phyloP scores from a whole-genome alignment of 371 early-diverging fungal genomes.

The Rhizoclosmatium hyalinum region DNA sequence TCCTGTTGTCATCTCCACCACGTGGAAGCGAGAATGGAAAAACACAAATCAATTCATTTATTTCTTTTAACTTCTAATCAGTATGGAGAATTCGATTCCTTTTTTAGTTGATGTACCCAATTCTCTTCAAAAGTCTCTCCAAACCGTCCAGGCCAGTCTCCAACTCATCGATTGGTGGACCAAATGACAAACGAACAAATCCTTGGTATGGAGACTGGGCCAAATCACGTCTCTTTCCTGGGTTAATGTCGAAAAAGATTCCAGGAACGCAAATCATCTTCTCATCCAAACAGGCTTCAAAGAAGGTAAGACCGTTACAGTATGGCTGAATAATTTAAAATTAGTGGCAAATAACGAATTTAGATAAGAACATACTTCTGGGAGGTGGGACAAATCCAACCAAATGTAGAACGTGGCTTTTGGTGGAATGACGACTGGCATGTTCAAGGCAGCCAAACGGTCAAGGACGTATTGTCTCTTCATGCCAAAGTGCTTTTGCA shows the following conservation, averaged over 20 bases:
- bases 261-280: slow-evolving; percentile 61
- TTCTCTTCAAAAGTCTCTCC: slow-evolving; percentile 39
- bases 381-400: slow-evolving; percentile 50
- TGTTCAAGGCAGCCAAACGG: slow-evolving; percentile 48
- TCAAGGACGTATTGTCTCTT: slow-evolving; percentile 56
- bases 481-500: slow-evolving; percentile 53
- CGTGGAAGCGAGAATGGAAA: no score
- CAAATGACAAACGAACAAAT: slow-evolving; percentile 58
- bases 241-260: slow-evolving; percentile 63
- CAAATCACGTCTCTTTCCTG: slow-evolving; percentile 57
- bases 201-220: slow-evolving; percentile 60
- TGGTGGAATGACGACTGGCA: slow-evolving; percentile 49
- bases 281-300: slow-evolving; percentile 57
- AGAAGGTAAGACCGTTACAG: slow-evolving; percentile 57
- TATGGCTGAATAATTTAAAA: slow-evolving; percentile 38
- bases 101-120: slow-evolving; percentile 11
- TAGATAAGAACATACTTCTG: slow-evolving; percentile 24
- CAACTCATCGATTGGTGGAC: slow-evolving; percentile 57
- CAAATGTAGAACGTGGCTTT: slow-evolving; percentile 61
- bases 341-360: no score
- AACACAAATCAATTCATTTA: no score
- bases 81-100: no score
- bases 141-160: slow-evolving; percentile 55
- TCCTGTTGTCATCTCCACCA: no score
- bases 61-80: no score